phyloP scores from a whole-genome alignment of 1,284 basidiomycete genomes.

The Spongiforma sp. region DNA sequence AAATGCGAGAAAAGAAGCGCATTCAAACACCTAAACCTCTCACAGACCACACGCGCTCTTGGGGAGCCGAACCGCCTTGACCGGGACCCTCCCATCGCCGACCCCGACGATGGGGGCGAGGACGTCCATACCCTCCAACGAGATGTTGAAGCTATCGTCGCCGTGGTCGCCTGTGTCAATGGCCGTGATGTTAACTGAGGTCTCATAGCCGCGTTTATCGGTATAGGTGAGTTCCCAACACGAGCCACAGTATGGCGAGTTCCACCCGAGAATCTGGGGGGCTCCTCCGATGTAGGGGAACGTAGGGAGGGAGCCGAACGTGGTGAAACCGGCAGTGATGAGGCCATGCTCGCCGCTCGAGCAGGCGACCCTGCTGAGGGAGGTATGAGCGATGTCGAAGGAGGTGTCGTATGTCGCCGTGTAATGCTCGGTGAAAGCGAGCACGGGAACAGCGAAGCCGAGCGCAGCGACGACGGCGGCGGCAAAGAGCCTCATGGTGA shows the following conservation, averaged over 20 bases:
- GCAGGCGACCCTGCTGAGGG: constrained; percentile 49
- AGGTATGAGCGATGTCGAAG: constrained; percentile 45
- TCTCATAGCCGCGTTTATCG: constrained; percentile 17
- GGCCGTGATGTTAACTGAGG: constrained; percentile 31
- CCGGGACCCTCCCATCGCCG: constrained; percentile 4
- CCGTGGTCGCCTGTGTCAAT: constrained; percentile 49
- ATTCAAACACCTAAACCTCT: too few species aligned
- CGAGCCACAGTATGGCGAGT: constrained; percentile 27
- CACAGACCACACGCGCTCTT: constrained; percentile 21
- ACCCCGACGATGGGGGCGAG: constrained; percentile 16
- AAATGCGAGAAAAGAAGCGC: too few species aligned
- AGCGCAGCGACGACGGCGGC: constrained; percentile 2
- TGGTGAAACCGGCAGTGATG: constrained; percentile 45
- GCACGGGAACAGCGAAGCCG: constrained; percentile 6
- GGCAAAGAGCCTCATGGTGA: too few species aligned
- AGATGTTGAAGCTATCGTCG: constrained; percentile 44
- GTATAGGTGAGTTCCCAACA: constrained; percentile 42
- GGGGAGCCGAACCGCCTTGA: constrained; percentile 16
- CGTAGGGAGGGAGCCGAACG: constrained; percentile 49
- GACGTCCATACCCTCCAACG: constrained; percentile 23
- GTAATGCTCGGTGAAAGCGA: constrained; percentile 17
- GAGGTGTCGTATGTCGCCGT: constrained; percentile 14
- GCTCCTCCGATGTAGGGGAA: constrained; percentile 58
- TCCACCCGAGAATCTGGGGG: constrained; percentile 35
- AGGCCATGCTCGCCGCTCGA: constrained; percentile 49